Base-by-base conservation (phyloP, 2,329 filamentous ascomycete species). In the Madurella fahalii region DNA sequence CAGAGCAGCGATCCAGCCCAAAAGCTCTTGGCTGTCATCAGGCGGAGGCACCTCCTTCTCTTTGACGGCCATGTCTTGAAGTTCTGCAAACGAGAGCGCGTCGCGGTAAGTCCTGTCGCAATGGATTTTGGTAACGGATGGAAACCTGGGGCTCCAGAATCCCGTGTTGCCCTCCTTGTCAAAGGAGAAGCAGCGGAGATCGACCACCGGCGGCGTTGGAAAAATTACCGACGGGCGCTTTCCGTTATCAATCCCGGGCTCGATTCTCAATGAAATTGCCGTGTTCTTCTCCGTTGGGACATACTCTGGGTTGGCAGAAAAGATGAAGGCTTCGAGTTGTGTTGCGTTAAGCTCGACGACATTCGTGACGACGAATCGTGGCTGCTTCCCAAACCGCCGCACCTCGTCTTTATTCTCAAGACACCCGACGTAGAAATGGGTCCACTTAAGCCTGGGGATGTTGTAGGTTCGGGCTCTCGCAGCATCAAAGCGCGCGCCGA, bases 381-480 rank as follows among this genome's bases (percentile, higher is more conserved):
- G 86, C 49, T 69, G 78, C 3, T 71, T 73, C 2, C 72, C 68
- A 60, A 73, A 78, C 7, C 78, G 73, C 30, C 74, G 66, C 0
- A 85, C 80, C 13, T 80, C 77, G 5, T 80, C 74, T 61, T 82
- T 84, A 63, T 94, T 94, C 18, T 80, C 74, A 9, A 92, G 73
- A 67, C 90, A 95, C 1, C 84, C 91, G 15, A 95, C 71, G 64
- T 87, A 85, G 64, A 95, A 95, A 48, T 89, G 83, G 2, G 89
- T 95, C 86, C 87, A 95, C 51, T 79, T 78, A 42, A 89, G 65
- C 16, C 77, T 75, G 5, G 74, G 73, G 2, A 85, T 68, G 4
- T 73, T 69, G 46, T 82, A 79, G 8, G 77, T 73, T 44, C 75
- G 77, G 8, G 85, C 87, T 58, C 83, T 81, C 47, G 77, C 73